Percentiles rank a stretch among this genome's conserved stretches.
Conservation (phyloP, 768 basidiomycete species). For the Rhodocollybia butyracea region DNA sequence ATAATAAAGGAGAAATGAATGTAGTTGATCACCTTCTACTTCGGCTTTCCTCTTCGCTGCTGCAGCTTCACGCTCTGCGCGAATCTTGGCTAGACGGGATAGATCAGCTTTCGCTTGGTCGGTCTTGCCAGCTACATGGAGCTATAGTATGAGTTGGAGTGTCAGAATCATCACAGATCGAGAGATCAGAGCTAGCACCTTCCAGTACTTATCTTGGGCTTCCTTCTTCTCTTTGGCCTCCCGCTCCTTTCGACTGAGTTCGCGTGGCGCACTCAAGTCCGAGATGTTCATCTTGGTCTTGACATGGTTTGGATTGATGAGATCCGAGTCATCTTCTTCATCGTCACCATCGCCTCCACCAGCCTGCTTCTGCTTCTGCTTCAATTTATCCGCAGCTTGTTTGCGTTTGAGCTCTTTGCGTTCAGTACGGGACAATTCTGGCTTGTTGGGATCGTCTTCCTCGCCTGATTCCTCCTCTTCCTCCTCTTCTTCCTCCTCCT, state of each 20-base stretch:
- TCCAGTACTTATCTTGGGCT: conserved; percentile 84
- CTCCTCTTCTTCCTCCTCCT: conserved; percentile 39
- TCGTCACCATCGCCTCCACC: conserved; percentile 40
- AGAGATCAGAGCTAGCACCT: conserved; percentile 40
- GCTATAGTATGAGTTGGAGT: conserved; percentile 30
- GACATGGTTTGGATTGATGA: conserved; percentile 79
- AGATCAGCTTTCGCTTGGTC: conserved; percentile 88
- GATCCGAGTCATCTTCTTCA: conserved; percentile 61
- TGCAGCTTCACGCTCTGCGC: conserved; percentile 83
- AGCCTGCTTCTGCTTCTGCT: conserved; percentile 23
- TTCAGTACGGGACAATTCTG: conserved; percentile 68
- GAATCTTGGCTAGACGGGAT: conserved; percentile 80
- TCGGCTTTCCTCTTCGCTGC: conserved; percentile 88
- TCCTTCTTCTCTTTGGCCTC: conserved; percentile 93
- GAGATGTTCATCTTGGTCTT: conserved; percentile 73
- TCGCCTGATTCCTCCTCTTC: conserved; percentile 41
- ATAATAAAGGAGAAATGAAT: neutral
- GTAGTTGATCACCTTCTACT: conserved; percentile 59
- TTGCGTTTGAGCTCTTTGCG: conserved; percentile 84
- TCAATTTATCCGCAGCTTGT: conserved; percentile 49
- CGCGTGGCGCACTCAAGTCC: conserved; percentile 62
- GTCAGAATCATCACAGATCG: neutral
- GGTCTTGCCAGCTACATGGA: conserved; percentile 82
- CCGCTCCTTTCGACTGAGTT: conserved; percentile 70
- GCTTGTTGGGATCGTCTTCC: conserved; percentile 33